These are phyloP conservation scores for Colletotrichum nymphaeae DNA, from an alignment of 2,329 filamentous ascomycete genomes.

Conservation along the genomic window DNA sequence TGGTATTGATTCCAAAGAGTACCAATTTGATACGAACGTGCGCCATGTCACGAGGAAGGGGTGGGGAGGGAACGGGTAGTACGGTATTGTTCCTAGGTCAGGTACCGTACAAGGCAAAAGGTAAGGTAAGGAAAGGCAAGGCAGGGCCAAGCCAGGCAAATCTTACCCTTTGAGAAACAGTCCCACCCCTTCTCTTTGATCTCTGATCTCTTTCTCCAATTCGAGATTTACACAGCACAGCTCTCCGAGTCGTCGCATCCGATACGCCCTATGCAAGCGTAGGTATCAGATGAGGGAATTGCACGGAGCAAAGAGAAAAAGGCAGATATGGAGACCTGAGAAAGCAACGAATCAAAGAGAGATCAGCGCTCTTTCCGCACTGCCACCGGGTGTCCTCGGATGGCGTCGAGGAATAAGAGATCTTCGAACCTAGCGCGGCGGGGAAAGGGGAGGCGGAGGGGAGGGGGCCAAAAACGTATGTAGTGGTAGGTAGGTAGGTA, in stretches of 20 bases:
- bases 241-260: constrained; percentile 3
- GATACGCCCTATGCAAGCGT: constrained; percentile 2
- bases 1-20: constrained; percentile 14
- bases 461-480: not conserved
- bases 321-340: no score
- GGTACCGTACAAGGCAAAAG: not conserved
- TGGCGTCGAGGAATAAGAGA: constrained; percentile 19
- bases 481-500: not conserved
- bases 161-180: constrained; percentile 6
- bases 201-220: not conserved
- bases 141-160: not conserved
- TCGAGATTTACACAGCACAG: not conserved
- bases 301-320: not conserved
- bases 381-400: constrained; percentile 16
- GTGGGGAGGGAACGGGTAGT: not conserved
- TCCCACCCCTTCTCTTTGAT: not conserved
- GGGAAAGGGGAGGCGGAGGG: constrained; percentile 12
- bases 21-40: not conserved
- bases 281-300: constrained; percentile 9
- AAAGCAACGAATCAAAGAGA: not conserved
- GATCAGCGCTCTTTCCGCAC: constrained; percentile 12
- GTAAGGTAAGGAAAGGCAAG: no score
- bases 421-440: constrained; percentile 30
- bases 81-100: not conserved
- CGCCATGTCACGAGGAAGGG: not conserved